Percentiles rank a stretch among this genome's conserved stretches.
Conservation (phyloP, 257 asterid genomes). For the Linaria vulgaris region DNA sequence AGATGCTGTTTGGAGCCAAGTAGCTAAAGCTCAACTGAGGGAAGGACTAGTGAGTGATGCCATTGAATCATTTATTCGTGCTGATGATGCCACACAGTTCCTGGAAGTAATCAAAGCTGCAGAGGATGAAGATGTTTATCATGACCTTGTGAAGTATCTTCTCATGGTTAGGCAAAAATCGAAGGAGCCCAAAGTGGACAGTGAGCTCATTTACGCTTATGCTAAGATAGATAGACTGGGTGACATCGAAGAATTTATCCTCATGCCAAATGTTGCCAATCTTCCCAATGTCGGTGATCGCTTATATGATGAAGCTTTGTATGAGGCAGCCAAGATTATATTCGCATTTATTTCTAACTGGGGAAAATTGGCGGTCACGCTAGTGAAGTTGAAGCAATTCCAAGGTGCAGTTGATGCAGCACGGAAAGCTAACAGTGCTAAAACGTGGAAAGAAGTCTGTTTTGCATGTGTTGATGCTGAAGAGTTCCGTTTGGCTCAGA, state of each 20-base stretch:
- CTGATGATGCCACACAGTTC: conserved; percentile 88
- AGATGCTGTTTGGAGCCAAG: conserved; percentile 99
- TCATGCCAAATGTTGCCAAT: conserved; percentile 99
- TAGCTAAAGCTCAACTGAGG: conserved; percentile 95
- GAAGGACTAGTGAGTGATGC: conserved; percentile 99
- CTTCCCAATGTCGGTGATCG: conserved; percentile 98
- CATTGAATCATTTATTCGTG: conserved; percentile 95
- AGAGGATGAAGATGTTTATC: conserved; percentile 79
- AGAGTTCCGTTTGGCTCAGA: conserved; percentile 99
- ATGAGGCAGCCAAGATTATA: conserved; percentile 98
- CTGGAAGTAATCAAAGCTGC: conserved; percentile 92
- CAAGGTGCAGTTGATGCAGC: conserved; percentile 99
- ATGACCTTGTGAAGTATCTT: conserved; percentile 92
- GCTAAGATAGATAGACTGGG: conserved; percentile 94
- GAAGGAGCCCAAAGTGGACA: conserved; percentile 96
- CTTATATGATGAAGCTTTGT: conserved; percentile 89
- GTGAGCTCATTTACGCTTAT: conserved; percentile 96
- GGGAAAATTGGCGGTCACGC: conserved; percentile 88
- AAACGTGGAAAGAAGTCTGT: conserved; percentile 97
- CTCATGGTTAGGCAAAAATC: conserved; percentile 96
- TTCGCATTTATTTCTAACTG: conserved; percentile 89
- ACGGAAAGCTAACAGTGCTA: conserved; percentile 90
- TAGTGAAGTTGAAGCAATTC: conserved; percentile 85
- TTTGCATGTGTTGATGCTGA: conserved; percentile 99
- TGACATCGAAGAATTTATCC: conserved; percentile 95